These are phyloP conservation scores for Casuarina cunninghamiana DNA, from an alignment of 306 rosid genomes.

Conservation along the genomic window DNA sequence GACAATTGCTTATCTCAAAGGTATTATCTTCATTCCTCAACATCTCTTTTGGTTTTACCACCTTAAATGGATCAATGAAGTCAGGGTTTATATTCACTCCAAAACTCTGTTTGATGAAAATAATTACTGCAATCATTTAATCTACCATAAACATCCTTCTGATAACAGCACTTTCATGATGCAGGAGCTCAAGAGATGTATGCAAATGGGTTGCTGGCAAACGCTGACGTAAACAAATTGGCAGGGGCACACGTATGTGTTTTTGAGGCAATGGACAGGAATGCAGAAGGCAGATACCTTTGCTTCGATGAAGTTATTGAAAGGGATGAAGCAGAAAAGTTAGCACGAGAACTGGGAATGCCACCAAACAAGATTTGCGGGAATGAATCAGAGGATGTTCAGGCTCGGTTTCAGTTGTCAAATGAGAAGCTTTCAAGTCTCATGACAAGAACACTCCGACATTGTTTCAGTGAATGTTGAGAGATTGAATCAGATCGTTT, in stretches of 20 bases:
- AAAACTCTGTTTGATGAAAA: neutral
- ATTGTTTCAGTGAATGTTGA: conserved; percentile 37
- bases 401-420: conserved; percentile 45
- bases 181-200: conserved; percentile 78
- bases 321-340: conserved; percentile 49
- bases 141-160: too few species aligned
- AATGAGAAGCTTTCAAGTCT: conserved; percentile 54
- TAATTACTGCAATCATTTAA: neutral
- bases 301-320: conserved; percentile 58
- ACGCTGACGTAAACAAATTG: conserved; percentile 48
- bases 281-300: conserved; percentile 74
- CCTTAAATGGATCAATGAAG: too few species aligned
- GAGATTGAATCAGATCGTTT: neutral
- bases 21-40: conserved; percentile 29
- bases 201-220: conserved; percentile 59
- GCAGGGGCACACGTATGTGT: conserved; percentile 71
- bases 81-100: too few species aligned
- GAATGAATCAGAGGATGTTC: conserved; percentile 10
- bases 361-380: conserved; percentile 51
- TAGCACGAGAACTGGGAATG: conserved; percentile 50
- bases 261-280: conserved; percentile 53
- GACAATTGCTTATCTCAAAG: conserved; percentile 90
- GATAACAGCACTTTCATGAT: too few species aligned
- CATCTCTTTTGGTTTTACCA: too few species aligned
- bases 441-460: conserved; percentile 42